These are phyloP conservation scores for Mollisia scopiformis DNA, from an alignment of 2,329 filamentous ascomycete species.

Conservation along the genomic window DNA sequence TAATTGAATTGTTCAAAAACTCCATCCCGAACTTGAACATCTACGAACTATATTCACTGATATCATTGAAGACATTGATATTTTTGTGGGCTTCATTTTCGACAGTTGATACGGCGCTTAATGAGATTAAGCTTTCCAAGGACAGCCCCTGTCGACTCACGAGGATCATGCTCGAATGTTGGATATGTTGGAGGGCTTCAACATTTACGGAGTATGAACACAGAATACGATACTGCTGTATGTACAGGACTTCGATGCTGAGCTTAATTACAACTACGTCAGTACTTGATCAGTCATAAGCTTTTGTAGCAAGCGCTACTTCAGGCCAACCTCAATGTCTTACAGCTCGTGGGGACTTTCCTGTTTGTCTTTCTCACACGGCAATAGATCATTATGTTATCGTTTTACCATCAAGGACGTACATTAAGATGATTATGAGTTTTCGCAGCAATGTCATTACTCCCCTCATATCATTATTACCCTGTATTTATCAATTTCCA, in stretches of 20 bases:
- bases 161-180: background rate
- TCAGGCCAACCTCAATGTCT: no score
- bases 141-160: background rate
- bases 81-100: background rate
- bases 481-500: slow-evolving; percentile 14
- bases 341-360: no score
- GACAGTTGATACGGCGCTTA: background rate
- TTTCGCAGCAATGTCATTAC: background rate
- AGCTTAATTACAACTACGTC: no score
- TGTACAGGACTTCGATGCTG: no score
- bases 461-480: background rate
- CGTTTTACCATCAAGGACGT: no score
- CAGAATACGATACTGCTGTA: no score
- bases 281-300: no score
- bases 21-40: background rate
- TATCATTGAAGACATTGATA: no score
- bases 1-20: background rate
- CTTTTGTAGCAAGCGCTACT: background rate
- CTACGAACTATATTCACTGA: background rate
- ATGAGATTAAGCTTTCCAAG: background rate
- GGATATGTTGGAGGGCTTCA: background rate
- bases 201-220: background rate
- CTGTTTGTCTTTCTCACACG: background rate
- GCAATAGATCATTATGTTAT: no score
- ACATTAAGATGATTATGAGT: no score